Base-by-base conservation (phyloP, 148 eudicot genomes). In the Rhododendron vialii region DNA sequence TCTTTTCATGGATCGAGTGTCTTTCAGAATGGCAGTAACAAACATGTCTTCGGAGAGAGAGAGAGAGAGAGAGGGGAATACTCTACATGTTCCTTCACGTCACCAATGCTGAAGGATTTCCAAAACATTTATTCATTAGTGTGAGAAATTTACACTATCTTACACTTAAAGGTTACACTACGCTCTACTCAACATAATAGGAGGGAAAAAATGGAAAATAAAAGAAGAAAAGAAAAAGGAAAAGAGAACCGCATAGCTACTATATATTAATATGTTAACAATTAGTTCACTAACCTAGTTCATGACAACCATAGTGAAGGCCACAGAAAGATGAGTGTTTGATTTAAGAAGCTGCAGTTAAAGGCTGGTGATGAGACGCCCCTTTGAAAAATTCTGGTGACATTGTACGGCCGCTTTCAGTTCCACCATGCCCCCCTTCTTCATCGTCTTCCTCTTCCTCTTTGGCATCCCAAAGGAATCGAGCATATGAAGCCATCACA, bases 401-500 rank as follows among this genome's bases (percentile, higher is more conserved):
- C n/a, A 69, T 12, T 14, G 50, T 65, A 83, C 18, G 35, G 84
- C 83, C 35, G 43, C 26, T 57, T 77, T 22, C 13, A 24, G 2
- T 1, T 78, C 81, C 81, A 24, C 26, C 1, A 78, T 45, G 26
- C 43, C 80, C 48, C 47, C 36, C 48, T 41, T 41, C 55, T 11
- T 55, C 83, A 4, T 87, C 84, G 51, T 83, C 86, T 12, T 88
- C 95, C 38, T 91, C 92, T 2, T 93, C 92, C 4, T 92, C 94
- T 3, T 90, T 92, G 20, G 87, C 85, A 33, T 92, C 93, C 95
- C 95, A 93, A 28, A 93, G 88, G 63, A 93, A 93, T 33, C 88
- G 87, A 51, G 95, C 94, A 83, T 93, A 93, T 18, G 95, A 91
- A 78, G 93, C 95, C 47, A 85, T 86, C 35, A 92, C 90, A 87